These are phyloP conservation scores for Salix viminalis DNA, from an alignment of 345 rosid genomes.

Conservation along the genomic window DNA sequence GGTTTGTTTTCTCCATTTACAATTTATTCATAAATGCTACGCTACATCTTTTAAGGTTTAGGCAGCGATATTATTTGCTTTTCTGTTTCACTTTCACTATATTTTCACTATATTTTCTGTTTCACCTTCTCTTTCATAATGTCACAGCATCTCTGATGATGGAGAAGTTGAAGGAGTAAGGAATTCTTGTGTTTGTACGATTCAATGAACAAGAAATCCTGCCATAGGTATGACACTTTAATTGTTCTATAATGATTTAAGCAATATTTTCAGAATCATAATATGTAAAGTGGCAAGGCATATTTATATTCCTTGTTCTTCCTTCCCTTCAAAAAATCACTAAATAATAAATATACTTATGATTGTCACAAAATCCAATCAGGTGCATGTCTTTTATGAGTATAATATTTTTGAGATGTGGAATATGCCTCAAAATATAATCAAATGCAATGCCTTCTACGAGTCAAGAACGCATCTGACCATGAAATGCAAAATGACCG, in stretches of 20 bases:
- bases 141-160: constrained; percentile 48
- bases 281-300: background rate
- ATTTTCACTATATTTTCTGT: background rate
- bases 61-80: background rate
- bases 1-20: background rate
- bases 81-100: background rate
- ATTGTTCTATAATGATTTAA: background rate
- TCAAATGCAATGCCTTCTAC: background rate
- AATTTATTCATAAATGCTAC: background rate
- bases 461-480: background rate
- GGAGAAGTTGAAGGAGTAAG: constrained; percentile 54
- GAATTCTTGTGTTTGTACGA: constrained; percentile 56
- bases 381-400: background rate
- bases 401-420: background rate
- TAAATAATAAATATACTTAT: background rate
- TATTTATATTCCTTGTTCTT: no score
- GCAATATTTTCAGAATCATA: background rate
- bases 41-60: background rate
- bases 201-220: constrained; percentile 43
- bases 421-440: background rate
- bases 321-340: background rate
- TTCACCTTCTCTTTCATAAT: background rate
- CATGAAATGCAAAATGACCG: background rate
- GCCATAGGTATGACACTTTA: background rate
- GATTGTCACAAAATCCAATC: background rate